These are phyloP conservation scores for Capsicum chinense DNA, from an alignment of 257 asterid species.

Conservation along the genomic window DNA sequence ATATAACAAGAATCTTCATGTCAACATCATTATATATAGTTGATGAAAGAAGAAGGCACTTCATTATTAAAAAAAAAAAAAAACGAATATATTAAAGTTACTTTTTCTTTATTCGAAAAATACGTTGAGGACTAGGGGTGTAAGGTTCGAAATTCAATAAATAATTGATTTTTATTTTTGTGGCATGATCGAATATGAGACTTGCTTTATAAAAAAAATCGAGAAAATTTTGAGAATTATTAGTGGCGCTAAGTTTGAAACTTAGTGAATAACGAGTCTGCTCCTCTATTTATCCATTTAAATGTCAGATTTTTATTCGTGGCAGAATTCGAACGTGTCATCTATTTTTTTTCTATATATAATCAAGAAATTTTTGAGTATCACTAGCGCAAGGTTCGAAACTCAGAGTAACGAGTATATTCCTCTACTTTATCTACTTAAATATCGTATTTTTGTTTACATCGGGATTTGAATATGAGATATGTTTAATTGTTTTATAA, in stretches of 20 bases:
- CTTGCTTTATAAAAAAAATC: too few species aligned
- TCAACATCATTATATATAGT: conserved; percentile 13
- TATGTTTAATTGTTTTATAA: background rate
- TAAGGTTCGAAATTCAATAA: too few species aligned
- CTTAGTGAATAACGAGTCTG: background rate
- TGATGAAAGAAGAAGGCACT: background rate
- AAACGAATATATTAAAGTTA: background rate
- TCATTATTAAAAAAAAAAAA: background rate
- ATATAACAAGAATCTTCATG: background rate
- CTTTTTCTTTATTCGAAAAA: too few species aligned
- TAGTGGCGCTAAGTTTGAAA: accelerated
- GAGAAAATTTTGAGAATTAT: background rate
- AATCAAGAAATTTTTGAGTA: background rate
- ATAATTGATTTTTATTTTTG: too few species aligned
- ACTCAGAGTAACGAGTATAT: too few species aligned
- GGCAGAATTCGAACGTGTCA: background rate
- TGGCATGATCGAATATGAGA: too few species aligned
- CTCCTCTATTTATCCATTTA: background rate
- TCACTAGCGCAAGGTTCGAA: background rate
- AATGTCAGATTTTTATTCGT: background rate
- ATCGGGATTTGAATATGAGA: background rate
- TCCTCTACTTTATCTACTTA: too few species aligned
- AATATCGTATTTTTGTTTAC: background rate
- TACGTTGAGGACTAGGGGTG: background rate
- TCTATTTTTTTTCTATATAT: background rate